A percentile compares a stretch with the other conserved stretches of the same genome.
phyloP scores from a whole-genome alignment of 192 early-diverging fungal genomes.

The Coemansia sp. region DNA sequence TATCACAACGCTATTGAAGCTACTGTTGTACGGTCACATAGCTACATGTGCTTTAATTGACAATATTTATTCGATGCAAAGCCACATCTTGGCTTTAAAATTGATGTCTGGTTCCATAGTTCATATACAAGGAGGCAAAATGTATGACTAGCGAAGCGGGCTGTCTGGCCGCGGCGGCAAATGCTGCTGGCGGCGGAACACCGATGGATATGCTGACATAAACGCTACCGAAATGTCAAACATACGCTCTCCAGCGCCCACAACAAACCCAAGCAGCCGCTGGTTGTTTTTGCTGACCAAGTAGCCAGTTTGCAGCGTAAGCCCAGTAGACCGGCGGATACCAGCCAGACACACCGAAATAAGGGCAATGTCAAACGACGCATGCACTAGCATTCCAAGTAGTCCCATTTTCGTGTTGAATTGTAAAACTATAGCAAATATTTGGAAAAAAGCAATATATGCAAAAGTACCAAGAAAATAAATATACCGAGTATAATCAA shows the following conservation, averaged over 20 bases:
- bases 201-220: slow-evolving; percentile 45
- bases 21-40: no score
- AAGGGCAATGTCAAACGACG: slow-evolving; percentile 41
- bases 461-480: neutral
- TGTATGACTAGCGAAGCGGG: neutral
- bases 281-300: slow-evolving; percentile 39
- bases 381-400: slow-evolving; percentile 37
- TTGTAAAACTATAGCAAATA: neutral
- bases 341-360: slow-evolving; percentile 47
- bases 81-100: no score
- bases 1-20: no score
- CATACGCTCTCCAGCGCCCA: slow-evolving; percentile 42
- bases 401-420: slow-evolving; percentile 31
- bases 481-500: neutral
- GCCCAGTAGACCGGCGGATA: slow-evolving; percentile 50
- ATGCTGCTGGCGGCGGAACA: slow-evolving; percentile 35
- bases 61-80: no score
- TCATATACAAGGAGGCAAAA: neutral
- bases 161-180: neutral
- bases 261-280: slow-evolving; percentile 38
- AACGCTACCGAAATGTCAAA: slow-evolving; percentile 52
- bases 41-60: no score
- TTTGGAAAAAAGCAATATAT: neutral
- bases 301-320: slow-evolving; percentile 33
- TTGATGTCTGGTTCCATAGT: no score